Evolutionary conservation across 1,139 yeast genomes (phyloP), one percentile per base, ranked within the genome.

Genomic region (Blastobotrys malaysiensis): DNA sequence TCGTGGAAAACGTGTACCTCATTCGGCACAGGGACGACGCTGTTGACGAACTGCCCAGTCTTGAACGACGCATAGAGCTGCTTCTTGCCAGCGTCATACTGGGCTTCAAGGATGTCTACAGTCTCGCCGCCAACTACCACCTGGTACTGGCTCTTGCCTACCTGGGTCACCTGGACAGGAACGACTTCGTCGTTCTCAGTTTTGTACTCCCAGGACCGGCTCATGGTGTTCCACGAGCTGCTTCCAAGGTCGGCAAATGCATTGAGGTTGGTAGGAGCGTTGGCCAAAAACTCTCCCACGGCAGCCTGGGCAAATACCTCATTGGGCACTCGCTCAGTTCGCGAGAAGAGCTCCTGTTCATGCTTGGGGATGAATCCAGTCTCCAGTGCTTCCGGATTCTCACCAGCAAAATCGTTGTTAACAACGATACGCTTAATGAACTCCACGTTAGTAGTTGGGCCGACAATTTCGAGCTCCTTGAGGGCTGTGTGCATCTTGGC

Each of bases 381-480:
- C 46, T 69, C 72, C 18, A 69, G 61, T 2, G 65, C 70, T 7
- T 53, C 20, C 1, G 72, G 72, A 31, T 59, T 52, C 44, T 67
- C 63, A 2, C 70, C 68, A 14, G 63, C 65, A 55, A 69, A 69
- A 19, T 63, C 64, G 16, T 63, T 61, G 43, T 61, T 57, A 24
- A 56, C 57, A 26, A 66, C 62, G 16, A 69, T 66, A 18, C 70
- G 61, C 58, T 67, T 65, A 53, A 68, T 58, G 54, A 69, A 69
- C 57, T 69, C 72, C 52, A 67, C 61, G 55, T 69, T 69, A 24
- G 72, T 69, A 43, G 64, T 63, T n/a, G 72, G 72, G 5, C 72
- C 72, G 3, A 66, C 71, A 45, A 69, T 66, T 53, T 69, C 70
- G 45, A 67, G 61, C 55, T 65, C 68, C 26, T 63, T 65, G 36